Evolutionary conservation across 192 early-diverging fungal genomes (phyloP).

Genomic region (Podila epigama): DNA sequence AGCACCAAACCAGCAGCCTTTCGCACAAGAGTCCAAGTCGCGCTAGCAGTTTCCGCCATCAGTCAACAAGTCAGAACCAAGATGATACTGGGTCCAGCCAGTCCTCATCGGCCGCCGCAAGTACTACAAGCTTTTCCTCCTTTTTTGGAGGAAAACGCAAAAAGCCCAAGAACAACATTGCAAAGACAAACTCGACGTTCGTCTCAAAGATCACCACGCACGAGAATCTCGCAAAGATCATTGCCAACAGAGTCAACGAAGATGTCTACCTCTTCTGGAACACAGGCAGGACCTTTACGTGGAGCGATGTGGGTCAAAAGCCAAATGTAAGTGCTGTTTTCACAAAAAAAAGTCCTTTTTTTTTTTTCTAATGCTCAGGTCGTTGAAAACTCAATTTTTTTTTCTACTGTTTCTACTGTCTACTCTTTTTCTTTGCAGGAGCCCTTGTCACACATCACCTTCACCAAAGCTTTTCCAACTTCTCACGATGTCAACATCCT

Average conservation of each 20-base stretch:
- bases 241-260: slow-evolving; percentile 61
- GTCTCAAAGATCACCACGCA: slow-evolving; percentile 74
- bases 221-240: slow-evolving; percentile 72
- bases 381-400: background rate
- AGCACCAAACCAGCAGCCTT: slow-evolving; percentile 4
- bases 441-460: slow-evolving; percentile 79
- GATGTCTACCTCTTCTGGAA: slow-evolving; percentile 81
- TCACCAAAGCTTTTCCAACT: slow-evolving; percentile 78
- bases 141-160: slow-evolving; percentile 43
- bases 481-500: slow-evolving; percentile 87
- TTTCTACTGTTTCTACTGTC: background rate
- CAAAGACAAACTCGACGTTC: slow-evolving; percentile 78
- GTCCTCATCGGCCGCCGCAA: slow-evolving; percentile 3
- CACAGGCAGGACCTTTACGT: slow-evolving; percentile 72
- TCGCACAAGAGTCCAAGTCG: slow-evolving; percentile 12
- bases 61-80: slow-evolving; percentile 10
- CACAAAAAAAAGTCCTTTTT: background rate
- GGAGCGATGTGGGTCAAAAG: slow-evolving; percentile 69
- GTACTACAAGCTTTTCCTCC: slow-evolving; percentile 41
- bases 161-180: slow-evolving; percentile 70
- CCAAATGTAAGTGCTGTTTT: slow-evolving; percentile 60
- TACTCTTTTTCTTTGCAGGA: slow-evolving; percentile 58
- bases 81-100: slow-evolving; percentile 18
- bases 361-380: background rate
- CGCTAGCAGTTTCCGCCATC: slow-evolving; percentile 26